phyloP scores from a whole-genome alignment of 2,329 filamentous ascomycete genomes.

The Mariannaea elegans region DNA sequence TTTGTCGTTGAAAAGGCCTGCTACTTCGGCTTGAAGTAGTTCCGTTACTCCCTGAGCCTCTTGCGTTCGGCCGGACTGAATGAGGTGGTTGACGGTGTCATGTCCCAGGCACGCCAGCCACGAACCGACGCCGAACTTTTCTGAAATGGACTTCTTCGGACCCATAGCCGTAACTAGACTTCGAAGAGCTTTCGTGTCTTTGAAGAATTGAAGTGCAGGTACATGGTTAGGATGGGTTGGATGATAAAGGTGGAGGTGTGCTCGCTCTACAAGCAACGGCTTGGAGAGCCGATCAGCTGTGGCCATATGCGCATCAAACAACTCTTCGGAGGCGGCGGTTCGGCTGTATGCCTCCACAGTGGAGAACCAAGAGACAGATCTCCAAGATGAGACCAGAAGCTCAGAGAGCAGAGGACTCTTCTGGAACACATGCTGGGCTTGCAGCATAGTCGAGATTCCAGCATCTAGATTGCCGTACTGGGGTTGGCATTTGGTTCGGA shows the following conservation, averaged over 20 bases:
- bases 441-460: constrained; percentile 58
- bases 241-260: constrained; percentile 65
- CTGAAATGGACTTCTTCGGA: constrained; percentile 39
- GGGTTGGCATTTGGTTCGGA: constrained; percentile 53
- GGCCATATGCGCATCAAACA: constrained; percentile 63
- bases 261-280: constrained; percentile 55
- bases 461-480: constrained; percentile 55
- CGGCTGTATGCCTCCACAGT: constrained; percentile 60
- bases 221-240: constrained; percentile 59
- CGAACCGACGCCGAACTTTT: constrained; percentile 43
- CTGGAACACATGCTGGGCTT: constrained; percentile 55
- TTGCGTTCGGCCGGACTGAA: constrained; percentile 48
- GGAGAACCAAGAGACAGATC: constrained; percentile 58
- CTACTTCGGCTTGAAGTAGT: constrained; percentile 49
- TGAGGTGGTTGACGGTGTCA: constrained; percentile 58
- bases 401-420: constrained; percentile 45
- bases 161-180: constrained; percentile 37
- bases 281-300: constrained; percentile 52
- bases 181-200: constrained; percentile 43
- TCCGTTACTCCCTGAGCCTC: constrained; percentile 53
- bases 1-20: constrained; percentile 40
- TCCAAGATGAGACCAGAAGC: constrained; percentile 56
- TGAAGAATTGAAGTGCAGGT: constrained; percentile 58
- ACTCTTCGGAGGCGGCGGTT: constrained; percentile 53
- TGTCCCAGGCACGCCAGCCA: constrained; percentile 53